Conservation (phyloP, 2,329 filamentous ascomycete genomes). For the Knufia fluminis region DNA sequence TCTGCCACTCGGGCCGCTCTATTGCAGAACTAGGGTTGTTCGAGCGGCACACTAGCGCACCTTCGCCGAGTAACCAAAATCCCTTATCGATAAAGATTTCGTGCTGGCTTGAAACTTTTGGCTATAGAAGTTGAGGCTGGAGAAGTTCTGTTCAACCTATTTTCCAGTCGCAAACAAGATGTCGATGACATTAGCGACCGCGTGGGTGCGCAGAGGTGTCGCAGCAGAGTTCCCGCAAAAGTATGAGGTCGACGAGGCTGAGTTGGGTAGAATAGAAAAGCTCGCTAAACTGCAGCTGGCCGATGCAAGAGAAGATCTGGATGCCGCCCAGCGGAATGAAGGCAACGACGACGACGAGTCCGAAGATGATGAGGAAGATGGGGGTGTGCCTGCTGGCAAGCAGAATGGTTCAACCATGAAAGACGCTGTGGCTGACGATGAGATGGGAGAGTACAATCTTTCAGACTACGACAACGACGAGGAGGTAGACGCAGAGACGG, state of each 20-base stretch:
- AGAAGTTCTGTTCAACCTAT: neutral
- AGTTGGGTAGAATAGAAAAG: slow-evolving; percentile 65
- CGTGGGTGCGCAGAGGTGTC: slow-evolving; percentile 69
- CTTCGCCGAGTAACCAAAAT: neutral
- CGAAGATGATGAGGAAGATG: slow-evolving; percentile 18
- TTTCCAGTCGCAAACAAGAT: slow-evolving; percentile 22
- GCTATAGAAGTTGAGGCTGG: no score
- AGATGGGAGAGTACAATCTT: slow-evolving; percentile 90
- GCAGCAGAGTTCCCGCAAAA: slow-evolving; percentile 66
- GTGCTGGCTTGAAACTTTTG: neutral
- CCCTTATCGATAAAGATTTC: slow-evolving; percentile 1
- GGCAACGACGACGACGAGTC: slow-evolving; percentile 28
- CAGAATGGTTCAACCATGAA: slow-evolving; percentile 31
- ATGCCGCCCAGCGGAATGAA: slow-evolving; percentile 29
- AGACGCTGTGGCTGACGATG: no score
- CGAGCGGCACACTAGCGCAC: neutral
- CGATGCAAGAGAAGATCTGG: slow-evolving; percentile 77
- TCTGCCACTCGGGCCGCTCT: no score
- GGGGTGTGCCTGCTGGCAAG: slow-evolving; percentile 14
- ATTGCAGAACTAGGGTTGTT: neutral
- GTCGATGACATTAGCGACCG: slow-evolving; percentile 65
- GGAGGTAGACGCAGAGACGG: slow-evolving; percentile 53
- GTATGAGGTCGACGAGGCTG: slow-evolving; percentile 65
- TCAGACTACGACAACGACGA: slow-evolving; percentile 88
- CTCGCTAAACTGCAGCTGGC: slow-evolving; percentile 73